phyloP scores from a whole-genome alignment of 129 eudicot species.

The Solidago caesia region DNA sequence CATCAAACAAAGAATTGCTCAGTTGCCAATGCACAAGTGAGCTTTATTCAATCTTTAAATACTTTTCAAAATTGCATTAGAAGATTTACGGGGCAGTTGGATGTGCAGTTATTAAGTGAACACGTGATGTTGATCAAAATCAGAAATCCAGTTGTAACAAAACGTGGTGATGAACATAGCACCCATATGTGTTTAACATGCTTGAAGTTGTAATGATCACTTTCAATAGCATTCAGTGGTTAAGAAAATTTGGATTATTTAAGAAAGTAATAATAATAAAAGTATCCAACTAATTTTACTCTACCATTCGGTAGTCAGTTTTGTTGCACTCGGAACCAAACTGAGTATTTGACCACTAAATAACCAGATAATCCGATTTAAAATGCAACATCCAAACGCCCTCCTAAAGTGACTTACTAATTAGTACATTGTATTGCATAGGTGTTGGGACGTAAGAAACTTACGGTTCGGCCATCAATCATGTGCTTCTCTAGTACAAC shows the following conservation, averaged over 20 bases:
- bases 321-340: background rate
- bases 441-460: constrained; percentile 26
- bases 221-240: background rate
- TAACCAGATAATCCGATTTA: background rate
- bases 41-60: background rate
- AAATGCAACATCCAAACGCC: background rate
- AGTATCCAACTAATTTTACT: background rate
- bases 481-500: constrained; percentile 80
- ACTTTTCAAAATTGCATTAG: constrained; percentile 1
- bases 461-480: constrained; percentile 85
- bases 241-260: background rate
- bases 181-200: background rate
- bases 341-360: background rate
- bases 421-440: constrained; percentile 21
- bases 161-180: background rate
- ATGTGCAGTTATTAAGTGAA: constrained; percentile 13
- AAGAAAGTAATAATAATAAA: background rate
- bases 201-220: background rate
- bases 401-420: background rate
- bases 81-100: background rate
- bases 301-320: background rate
- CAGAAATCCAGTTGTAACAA: background rate
- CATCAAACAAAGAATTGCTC: background rate
- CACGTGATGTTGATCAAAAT: background rate
- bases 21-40: background rate